A percentile compares a stretch with the other conserved stretches of the same genome.
Evolutionary conservation across 208 protist genomes (phyloP).

Genomic region (Naegleria lovaniensis): DNA sequence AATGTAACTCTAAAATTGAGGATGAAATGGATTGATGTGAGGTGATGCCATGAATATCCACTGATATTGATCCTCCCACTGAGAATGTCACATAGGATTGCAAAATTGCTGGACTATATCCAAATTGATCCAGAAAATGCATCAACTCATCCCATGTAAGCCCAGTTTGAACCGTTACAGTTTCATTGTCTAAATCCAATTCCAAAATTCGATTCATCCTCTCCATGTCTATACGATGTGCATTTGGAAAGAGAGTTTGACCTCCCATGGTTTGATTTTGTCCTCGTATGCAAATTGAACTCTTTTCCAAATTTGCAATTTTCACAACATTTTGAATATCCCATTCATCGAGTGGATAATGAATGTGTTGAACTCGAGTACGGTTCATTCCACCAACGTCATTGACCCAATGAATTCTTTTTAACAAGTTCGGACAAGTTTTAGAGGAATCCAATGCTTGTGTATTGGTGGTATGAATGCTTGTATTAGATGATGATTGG

Average conservation of each 20-base stretch:
- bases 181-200: constrained; percentile 27
- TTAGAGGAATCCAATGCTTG: too few relatives aligned
- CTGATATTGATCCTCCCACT: constrained; percentile 46
- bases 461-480: too few relatives aligned
- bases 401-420: too few relatives aligned
- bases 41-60: constrained; percentile 56
- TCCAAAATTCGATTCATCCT: constrained; percentile 32
- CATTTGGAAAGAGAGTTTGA: constrained; percentile 35
- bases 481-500: too few relatives aligned
- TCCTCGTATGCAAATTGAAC: constrained; percentile 38
- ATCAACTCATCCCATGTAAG: constrained; percentile 50
- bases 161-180: constrained; percentile 38
- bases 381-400: too few relatives aligned
- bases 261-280: constrained; percentile 48
- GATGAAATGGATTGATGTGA: too few relatives aligned
- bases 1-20: constrained; percentile 35
- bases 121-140: constrained; percentile 42
- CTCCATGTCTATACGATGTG: constrained; percentile 45
- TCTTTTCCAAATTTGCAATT: not conserved
- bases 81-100: constrained; percentile 51
- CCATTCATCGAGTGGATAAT: too few relatives aligned
- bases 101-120: constrained; percentile 45
- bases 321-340: constrained; percentile 39
- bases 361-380: too few relatives aligned
- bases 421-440: too few relatives aligned